A percentile compares a stretch with the other conserved stretches of the same genome.
These are phyloP conservation scores for Kalmusia sp. DNA, from an alignment of 2,329 filamentous ascomycete genomes.

Conservation along the genomic window DNA sequence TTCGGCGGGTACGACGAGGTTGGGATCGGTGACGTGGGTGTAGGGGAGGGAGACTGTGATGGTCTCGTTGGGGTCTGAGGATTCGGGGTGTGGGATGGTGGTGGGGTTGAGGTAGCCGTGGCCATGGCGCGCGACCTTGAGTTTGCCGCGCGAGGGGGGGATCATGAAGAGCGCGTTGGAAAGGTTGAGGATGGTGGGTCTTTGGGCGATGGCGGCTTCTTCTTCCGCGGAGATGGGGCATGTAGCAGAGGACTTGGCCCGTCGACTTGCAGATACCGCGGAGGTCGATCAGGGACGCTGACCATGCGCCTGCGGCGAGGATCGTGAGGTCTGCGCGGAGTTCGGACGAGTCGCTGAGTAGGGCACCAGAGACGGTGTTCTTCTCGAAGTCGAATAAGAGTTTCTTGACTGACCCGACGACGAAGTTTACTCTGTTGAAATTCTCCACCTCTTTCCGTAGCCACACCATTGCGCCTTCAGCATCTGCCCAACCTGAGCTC, in stretches of 20 bases:
- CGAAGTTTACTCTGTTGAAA: conserved; percentile 60
- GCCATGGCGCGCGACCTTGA: conserved; percentile 60
- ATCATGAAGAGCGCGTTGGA: conserved; percentile 77
- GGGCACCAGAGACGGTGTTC: conserved; percentile 63
- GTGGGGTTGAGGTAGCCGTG: conserved; percentile 59
- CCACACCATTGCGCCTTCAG: conserved; percentile 73
- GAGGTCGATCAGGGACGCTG: conserved; percentile 77
- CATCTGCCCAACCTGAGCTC: conserved; percentile 81
- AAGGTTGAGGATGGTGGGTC: conserved; percentile 78
- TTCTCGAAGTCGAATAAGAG: conserved; percentile 48
- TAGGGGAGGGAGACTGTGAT: conserved; percentile 59
- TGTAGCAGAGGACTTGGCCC: conserved; percentile 80
- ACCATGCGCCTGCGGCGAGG: conserved; percentile 89
- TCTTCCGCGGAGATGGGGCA: conserved; percentile 77
- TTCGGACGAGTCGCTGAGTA: conserved; percentile 57
- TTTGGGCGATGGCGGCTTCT: conserved; percentile 66
- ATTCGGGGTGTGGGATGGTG: conserved; percentile 56
- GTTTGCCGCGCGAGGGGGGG: conserved; percentile 60
- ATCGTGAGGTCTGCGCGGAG: conserved; percentile 75
- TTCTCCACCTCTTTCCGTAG: conserved; percentile 62
- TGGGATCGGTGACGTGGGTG: conserved; percentile 59
- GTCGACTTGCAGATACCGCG: conserved; percentile 79
- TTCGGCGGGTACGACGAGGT: conserved; percentile 40
- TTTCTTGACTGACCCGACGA: conserved; percentile 56
- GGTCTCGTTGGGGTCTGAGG: conserved; percentile 33